Base-by-base conservation (phyloP, 495 filamentous ascomycete species). In the Trichoderma virens region DNA sequence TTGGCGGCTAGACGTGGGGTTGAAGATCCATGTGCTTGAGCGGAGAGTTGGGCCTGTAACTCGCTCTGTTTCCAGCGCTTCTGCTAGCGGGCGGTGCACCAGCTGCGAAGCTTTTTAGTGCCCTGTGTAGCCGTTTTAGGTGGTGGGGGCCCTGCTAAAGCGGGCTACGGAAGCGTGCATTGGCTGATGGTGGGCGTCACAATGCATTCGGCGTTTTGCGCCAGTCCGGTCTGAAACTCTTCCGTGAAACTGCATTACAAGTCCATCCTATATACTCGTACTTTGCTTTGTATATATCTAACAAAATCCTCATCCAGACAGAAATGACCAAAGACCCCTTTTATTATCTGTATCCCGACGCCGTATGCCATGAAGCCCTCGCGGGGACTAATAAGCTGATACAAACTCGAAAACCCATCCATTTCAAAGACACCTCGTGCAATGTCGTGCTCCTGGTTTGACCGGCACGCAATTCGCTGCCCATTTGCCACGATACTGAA, bases 1-100 rank as follows among this genome's bases (percentile, higher is more conserved):
- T 56, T 27, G 51, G 51, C 51, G 51, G 25, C 51, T 56, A 18
- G 51, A 56, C 51, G 51, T 56, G 51, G 51, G 51, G 51, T 56
- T 56, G 51, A 56, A 56, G 51, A 56, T 47, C n/a, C 14, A 45
- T n/a, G 14, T 56, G 51, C 51, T 30, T 30, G 23, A 11, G 20
- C 16, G 43, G 18, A 23, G 18, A 14, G n/a, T 16, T 5, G 43
- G 43, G 43, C 43, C 43, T 47, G 43, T 47, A 47, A 47, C 43
- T 56, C 51, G 23, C 28, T 56, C 28, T 23, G 51, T 56, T 56
- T 56, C n/a, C 51, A 30, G 51, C 23, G 43, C 18, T n/a, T 23
- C 18, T 47, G 16, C n/a, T 47, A 47, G 43, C n/a, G 43, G 43
- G 43, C 43, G 18, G 43, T 18, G 11, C 38, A 16, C 38, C 18